phyloP scores from a whole-genome alignment of 768 basidiomycete species.

The Suillus fuscotomentosus region DNA sequence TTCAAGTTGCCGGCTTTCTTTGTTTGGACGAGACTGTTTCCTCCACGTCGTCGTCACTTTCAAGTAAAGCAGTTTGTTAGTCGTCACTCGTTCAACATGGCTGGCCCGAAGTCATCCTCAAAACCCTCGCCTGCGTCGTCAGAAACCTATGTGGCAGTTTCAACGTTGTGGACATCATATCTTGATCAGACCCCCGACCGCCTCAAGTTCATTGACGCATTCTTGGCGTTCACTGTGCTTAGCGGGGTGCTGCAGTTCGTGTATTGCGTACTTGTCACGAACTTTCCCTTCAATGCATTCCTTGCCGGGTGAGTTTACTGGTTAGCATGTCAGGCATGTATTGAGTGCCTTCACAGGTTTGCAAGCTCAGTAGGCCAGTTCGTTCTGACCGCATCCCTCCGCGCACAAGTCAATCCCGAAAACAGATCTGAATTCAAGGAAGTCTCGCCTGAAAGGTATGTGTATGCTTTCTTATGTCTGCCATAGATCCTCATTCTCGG shows the following conservation, averaged over 20 bases:
- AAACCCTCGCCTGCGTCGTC: constrained; percentile 15
- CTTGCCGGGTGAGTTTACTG: constrained; percentile 74
- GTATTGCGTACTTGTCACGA: constrained; percentile 89
- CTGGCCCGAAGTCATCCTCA: constrained; percentile 33
- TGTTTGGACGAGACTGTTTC: constrained; percentile 14
- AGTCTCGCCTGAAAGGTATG: constrained; percentile 91
- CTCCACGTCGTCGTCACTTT: constrained; percentile 20
- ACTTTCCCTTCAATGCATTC: constrained; percentile 97
- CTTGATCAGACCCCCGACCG: constrained; percentile 71
- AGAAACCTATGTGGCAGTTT: constrained; percentile 35
- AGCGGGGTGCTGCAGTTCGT: constrained; percentile 88
- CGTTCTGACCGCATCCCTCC: constrained; percentile 87
- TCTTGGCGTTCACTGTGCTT: constrained; percentile 89
- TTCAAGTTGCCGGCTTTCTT: constrained; percentile 13
- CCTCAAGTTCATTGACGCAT: constrained; percentile 92
- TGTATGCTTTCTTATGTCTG: constrained; percentile 3
- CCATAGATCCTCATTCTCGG: constrained; percentile 1
- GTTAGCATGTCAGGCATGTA: not conserved
- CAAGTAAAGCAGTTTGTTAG: constrained; percentile 4
- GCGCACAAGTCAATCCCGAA: constrained; percentile 87
- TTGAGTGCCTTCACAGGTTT: constrained; percentile 54
- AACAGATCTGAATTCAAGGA: constrained; percentile 84
- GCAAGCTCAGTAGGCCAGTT: constrained; percentile 95
- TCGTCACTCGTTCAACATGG: constrained; percentile 29
- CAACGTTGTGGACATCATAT: constrained; percentile 77